Evolutionary conservation across 345 rosid species (phyloP), one percentile per base, ranked within the genome.

Genomic region (Stellera chamaejasme): DNA sequence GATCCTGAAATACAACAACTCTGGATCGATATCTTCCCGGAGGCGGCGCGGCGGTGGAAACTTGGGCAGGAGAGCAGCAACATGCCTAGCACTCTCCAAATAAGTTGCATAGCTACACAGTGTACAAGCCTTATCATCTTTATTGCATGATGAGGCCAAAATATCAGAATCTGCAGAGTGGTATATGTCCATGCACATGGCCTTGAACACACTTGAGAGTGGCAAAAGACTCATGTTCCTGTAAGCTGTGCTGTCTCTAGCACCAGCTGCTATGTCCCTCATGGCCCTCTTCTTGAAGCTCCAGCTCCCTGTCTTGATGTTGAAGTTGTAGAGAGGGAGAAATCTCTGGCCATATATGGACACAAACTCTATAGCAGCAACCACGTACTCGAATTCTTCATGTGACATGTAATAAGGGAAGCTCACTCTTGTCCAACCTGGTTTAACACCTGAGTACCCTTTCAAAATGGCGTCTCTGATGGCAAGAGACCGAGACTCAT

Each of bases 381-480:
- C 55, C 11, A 77, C 67, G 66, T 69, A 82, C 59, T 82, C 79
- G 4, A 77, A 76, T 48, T 77, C 80, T 59, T 76, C 73, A 0
- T 25, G 48, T 0, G 75, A 63, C 78, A 76, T 79, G 72, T 79
- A 79, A 72, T 79, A 79, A 3, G 84, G 80, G 59, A 82, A 79
- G 80, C 88, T 82, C 23, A 82, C 45, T 60, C 88, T 66, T 26
- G 87, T 74, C 84, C 87, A 79, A 14, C 84, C 84, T 1, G 80
- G 87, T 55, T 81, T 81, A 10, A 60, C 61, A 23, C 77, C 83
- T 3, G 2, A 1, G 4, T 66, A 79, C 12, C 78, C 84, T 78
- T 69, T 65, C 32, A 66, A 62, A 11, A 79, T 79, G 58, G 73
- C 72, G 7, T 69, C 50, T 57, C 82, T 68, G 10, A 79, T 5